A percentile compares a stretch with the other conserved stretches of the same genome.
Conservation (phyloP, 768 basidiomycete species). For the Mrakia frigida region DNA sequence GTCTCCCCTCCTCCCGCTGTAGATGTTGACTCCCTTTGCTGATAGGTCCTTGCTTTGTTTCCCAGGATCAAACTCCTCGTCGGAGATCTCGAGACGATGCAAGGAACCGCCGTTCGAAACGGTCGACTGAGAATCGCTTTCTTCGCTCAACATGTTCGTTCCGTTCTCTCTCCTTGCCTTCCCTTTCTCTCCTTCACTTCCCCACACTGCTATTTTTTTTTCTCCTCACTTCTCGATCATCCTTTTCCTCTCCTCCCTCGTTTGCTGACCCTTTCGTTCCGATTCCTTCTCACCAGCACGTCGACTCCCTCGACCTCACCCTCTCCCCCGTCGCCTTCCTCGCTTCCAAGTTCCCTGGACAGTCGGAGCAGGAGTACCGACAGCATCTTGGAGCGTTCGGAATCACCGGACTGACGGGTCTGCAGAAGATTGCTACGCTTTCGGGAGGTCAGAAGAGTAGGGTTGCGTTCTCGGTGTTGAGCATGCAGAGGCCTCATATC, state of each 20-base stretch:
- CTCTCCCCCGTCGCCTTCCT: conserved; percentile 94
- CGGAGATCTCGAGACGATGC: conserved; percentile 66
- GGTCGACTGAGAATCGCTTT: conserved; percentile 68
- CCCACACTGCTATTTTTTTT: neutral
- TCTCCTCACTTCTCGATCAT: neutral
- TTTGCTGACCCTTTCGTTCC: conserved; percentile 45
- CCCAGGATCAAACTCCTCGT: conserved; percentile 84
- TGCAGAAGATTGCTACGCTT: conserved; percentile 85
- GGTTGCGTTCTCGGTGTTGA: conserved; percentile 42
- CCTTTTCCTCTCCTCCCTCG: neutral
- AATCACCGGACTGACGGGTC: conserved; percentile 82
- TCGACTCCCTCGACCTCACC: conserved; percentile 76
- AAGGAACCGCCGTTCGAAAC: conserved; percentile 81
- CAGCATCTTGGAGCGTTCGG: conserved; percentile 93
- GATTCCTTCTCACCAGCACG: conserved; percentile 93
- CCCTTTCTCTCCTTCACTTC: neutral
- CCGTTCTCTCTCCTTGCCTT: too few relatives aligned
- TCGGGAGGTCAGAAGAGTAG: conserved; percentile 45
- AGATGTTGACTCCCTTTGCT: too few relatives aligned
- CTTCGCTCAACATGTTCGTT: conserved; percentile 57
- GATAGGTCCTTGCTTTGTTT: neutral
- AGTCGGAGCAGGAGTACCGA: conserved; percentile 93
- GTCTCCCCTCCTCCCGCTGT: conserved; percentile 36
- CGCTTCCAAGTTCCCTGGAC: conserved; percentile 84
- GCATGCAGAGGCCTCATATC: conserved; percentile 83